Evolutionary conservation across 2,329 filamentous ascomycete species (phyloP).

Genomic region (Microdochium nivale): DNA sequence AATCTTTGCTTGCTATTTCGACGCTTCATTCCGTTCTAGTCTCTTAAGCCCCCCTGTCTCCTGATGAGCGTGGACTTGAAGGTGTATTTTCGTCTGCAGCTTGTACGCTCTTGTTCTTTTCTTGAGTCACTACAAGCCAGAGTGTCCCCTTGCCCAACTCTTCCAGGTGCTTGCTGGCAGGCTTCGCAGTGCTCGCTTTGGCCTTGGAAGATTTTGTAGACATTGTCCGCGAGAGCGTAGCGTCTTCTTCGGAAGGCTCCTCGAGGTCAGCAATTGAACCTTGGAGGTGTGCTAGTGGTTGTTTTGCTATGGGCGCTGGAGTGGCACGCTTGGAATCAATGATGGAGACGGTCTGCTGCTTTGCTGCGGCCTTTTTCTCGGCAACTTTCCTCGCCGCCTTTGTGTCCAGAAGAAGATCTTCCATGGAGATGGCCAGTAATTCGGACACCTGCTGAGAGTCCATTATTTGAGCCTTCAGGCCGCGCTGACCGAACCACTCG

Average conservation of each 20-base stretch:
- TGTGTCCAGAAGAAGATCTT: background rate
- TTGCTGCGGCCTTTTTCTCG: too few species aligned
- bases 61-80: too few species aligned
- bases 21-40: background rate
- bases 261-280: background rate
- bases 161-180: background rate
- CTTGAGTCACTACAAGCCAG: background rate
- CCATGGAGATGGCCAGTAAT: constrained; percentile 3
- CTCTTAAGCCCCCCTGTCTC: too few species aligned
- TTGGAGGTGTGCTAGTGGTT: background rate
- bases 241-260: background rate
- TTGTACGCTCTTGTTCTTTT: background rate
- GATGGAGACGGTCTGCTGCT: too few species aligned
- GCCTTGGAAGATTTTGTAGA: background rate
- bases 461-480: constrained; percentile 26
- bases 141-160: background rate
- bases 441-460: constrained; percentile 17
- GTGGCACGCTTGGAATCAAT: too few species aligned
- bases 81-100: background rate
- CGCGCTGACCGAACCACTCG: constrained; percentile 31
- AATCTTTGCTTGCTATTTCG: background rate
- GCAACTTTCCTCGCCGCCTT: background rate
- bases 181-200: background rate
- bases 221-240: background rate
- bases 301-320: background rate